Evolutionary conservation across 2,329 filamentous ascomycete genomes (phyloP).

Genomic region (Metarhizium anisopliae): DNA sequence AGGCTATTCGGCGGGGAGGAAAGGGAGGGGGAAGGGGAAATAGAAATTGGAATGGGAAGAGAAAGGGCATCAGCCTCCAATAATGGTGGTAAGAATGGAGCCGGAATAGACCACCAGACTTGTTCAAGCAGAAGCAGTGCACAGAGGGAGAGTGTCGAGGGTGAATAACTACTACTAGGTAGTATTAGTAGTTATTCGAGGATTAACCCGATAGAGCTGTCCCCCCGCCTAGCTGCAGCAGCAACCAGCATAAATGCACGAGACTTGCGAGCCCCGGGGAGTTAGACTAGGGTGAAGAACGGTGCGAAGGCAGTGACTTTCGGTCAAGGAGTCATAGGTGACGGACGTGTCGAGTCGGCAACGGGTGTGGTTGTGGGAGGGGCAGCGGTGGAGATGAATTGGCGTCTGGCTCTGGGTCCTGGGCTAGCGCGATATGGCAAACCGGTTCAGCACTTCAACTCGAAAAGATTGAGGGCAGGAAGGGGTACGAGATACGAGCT

Average conservation of each 20-base stretch:
- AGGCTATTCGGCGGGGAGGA: too few species aligned
- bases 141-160: neutral
- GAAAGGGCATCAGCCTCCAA: neutral
- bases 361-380: neutral
- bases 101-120: neutral
- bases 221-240: too few species aligned
- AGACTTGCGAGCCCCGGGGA: too few species aligned
- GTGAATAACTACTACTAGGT: neutral
- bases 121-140: neutral
- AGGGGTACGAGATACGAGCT: too few species aligned
- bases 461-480: too few species aligned
- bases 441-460: too few species aligned
- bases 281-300: neutral
- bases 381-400: neutral
- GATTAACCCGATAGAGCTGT: neutral
- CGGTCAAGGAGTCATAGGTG: neutral
- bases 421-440: too few species aligned
- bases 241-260: too few species aligned
- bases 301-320: neutral
- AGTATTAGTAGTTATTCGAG: neutral
- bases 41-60: neutral
- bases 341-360: neutral
- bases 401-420: neutral
- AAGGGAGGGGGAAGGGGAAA: neutral
- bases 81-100: neutral